Percentiles rank a stretch among this genome's conserved stretches.
Conservation (phyloP, 1,284 basidiomycete species). For the Tilletia walkeri region DNA sequence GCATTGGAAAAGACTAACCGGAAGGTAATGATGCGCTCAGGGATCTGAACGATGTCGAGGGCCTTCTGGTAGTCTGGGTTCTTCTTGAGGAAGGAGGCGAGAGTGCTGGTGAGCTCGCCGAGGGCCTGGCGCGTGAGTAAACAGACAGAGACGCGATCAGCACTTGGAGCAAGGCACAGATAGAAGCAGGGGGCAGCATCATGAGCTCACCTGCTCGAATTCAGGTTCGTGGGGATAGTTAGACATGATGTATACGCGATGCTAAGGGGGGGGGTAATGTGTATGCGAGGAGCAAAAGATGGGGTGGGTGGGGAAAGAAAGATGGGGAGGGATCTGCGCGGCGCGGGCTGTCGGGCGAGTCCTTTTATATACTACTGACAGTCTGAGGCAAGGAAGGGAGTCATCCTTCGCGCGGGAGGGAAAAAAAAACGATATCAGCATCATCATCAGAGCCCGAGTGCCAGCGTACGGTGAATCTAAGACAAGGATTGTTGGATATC, state of each 20-base stretch:
- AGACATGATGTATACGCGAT: conserved; percentile 25
- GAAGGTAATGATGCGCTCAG: conserved; percentile 68
- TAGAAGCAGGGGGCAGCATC: not conserved
- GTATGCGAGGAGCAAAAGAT: not conserved
- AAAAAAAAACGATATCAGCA: too few species aligned
- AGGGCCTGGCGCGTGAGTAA: conserved; percentile 58
- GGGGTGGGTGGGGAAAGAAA: not conserved
- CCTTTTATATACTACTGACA: too few species aligned
- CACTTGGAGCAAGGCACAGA: conserved; percentile 2
- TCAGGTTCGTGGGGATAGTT: conserved; percentile 61
- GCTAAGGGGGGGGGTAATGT: not conserved
- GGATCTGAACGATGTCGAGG: conserved; percentile 70
- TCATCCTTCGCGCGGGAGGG: too few species aligned
- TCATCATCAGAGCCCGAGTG: too few species aligned
- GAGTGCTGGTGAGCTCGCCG: conserved; percentile 67
- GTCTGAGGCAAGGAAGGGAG: too few species aligned
- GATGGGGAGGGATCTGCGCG: not conserved
- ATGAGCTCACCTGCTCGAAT: conserved; percentile 59
- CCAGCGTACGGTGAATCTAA: not conserved
- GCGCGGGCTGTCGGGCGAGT: too few species aligned
- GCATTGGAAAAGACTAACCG: conserved; percentile 8
- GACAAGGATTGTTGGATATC: not conserved
- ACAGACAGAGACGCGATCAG: conserved; percentile 2
- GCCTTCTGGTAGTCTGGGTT: conserved; percentile 73
- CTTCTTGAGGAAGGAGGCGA: conserved; percentile 68